Conservation (phyloP, 257 asterid species). For the Phtheirospermum japonicum region DNA sequence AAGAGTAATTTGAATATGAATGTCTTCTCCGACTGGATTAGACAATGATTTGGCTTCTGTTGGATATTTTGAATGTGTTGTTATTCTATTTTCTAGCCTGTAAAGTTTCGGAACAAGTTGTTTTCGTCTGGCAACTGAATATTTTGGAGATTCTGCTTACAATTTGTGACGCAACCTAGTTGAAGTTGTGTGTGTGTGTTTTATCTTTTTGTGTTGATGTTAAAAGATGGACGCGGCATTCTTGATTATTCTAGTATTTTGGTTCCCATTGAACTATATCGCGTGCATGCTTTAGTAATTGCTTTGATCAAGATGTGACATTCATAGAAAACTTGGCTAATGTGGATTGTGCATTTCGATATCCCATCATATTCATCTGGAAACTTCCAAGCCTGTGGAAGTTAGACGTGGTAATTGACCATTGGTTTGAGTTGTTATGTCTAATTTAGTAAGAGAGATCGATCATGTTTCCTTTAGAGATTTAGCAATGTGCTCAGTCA, state of each 20-base stretch:
- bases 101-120: no score
- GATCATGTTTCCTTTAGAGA: no score
- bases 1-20: background rate
- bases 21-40: background rate
- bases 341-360: background rate
- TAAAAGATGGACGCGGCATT: background rate
- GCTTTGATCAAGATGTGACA: background rate
- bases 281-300: background rate
- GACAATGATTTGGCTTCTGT: background rate
- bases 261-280: background rate
- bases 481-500: no score
- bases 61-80: background rate
- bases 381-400: background rate
- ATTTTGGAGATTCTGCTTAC: background rate
- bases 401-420: no score
- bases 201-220: background rate
- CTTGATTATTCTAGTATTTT: background rate
- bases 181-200: background rate
- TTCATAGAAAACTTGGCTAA: background rate
- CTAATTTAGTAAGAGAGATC: no score
- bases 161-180: no score
- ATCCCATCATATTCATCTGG: background rate
- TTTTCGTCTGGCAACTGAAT: background rate
- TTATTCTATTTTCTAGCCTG: constrained; percentile 6
- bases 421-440: no score